Evolutionary conservation across 169 alveolate species (phyloP), one percentile per base, ranked within the genome.

Genomic region (Plasmodium vivax): DNA sequence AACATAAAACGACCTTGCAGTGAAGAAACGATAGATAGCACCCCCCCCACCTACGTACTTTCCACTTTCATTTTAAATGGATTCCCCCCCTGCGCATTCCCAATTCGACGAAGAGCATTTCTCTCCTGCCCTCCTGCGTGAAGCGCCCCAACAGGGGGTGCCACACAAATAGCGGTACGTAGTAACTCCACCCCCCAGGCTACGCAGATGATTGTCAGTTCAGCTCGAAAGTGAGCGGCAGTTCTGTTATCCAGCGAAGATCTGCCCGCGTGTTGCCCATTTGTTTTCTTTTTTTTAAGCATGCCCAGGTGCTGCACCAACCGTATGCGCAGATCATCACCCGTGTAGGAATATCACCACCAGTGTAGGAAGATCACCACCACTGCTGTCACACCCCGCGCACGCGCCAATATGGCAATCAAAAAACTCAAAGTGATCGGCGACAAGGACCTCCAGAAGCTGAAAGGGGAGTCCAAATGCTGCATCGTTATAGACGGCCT

Each of bases 401-500:
- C 27, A 23, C 27, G 27, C 27, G 27, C 27, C 27, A 71, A 51
- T 27, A 88, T 88, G 94, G 71, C 43, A 36, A 45, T 1, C 32
- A 34, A 88, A 81, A 88, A 79, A 79, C 82, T 88, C 73, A 88
- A 56, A 73, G 94, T 88, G 51, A 79, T 88, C 10, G 94, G 68
- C 23, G 94, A 88, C 71, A 68, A 36, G 30, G 87, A 41, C 14
- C 73, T 88, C 54, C 62, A 88, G 43, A 88, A 88, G 32, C 54
- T 88, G 23, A 56, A 77, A 68, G 62, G 41, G 16, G 84, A 88
- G 72, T 80, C 90, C 71, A 88, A 88, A 43, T 56, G 88, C 41
- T 93, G 93, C 62, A 87, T 93, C 51, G 36, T 85, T 77, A 84
- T 93, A 58, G 82, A 80, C 79, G 92, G 71, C 62, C 75, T 92